Evolutionary conservation across 2,329 filamentous ascomycete genomes (phyloP).

Genomic region (Fusarium oxysporum): DNA sequence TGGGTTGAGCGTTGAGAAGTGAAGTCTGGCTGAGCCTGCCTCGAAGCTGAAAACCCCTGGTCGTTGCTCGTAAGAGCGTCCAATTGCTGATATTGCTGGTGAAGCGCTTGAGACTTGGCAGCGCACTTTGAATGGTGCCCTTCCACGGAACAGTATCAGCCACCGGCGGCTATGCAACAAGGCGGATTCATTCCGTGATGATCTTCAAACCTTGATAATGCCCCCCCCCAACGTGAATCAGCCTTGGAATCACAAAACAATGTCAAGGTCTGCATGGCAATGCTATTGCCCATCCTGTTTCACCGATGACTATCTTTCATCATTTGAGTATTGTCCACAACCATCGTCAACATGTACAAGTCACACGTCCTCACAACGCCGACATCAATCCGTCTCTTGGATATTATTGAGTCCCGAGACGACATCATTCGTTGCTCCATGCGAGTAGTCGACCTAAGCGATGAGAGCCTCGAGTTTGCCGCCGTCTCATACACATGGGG

Average conservation of each 20-base stretch:
- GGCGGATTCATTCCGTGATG: neutral
- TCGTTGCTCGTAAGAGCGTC: no score
- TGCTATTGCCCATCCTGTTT: no score
- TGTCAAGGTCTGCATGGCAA: neutral
- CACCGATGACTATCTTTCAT: no score
- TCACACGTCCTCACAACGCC: neutral
- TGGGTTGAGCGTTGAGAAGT: no score
- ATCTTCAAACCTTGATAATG: neutral
- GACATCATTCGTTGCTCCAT: neutral
- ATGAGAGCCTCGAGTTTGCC: neutral
- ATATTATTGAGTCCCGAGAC: neutral
- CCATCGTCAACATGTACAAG: neutral
- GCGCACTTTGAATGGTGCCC: neutral
- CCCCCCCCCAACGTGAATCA: neutral
- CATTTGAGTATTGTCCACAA: no score
- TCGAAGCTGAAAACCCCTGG: neutral
- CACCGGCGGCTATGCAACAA: neutral
- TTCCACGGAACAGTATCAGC: neutral
- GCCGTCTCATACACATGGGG: neutral
- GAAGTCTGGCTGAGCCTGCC: neutral
- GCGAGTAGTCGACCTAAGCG: neutral
- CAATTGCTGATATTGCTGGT: neutral
- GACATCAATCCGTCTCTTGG: neutral
- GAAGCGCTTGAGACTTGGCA: neutral
- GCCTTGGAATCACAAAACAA: neutral